These are phyloP conservation scores for Lasiosphaeria hispida DNA, from an alignment of 495 filamentous ascomycete genomes.

Conservation along the genomic window DNA sequence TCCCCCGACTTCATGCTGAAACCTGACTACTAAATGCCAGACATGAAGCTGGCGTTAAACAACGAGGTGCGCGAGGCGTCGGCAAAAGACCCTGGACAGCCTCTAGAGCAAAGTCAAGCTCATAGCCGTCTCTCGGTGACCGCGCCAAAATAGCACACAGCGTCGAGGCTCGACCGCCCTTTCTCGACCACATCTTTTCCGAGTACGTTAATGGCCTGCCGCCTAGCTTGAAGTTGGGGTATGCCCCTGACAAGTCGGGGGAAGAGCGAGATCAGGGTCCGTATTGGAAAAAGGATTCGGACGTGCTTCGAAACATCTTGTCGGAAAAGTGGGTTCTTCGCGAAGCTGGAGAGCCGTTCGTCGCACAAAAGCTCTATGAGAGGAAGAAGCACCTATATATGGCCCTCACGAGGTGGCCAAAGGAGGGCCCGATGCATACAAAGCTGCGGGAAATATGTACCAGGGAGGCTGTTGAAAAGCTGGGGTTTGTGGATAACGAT, in stretches of 20 bases:
- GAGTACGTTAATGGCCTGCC: constrained; percentile 49
- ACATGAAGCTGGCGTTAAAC: constrained; percentile 13
- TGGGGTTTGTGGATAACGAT: constrained; percentile 43
- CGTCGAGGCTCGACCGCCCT: constrained; percentile 48
- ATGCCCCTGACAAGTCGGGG: constrained; percentile 19
- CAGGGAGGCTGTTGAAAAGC: constrained; percentile 37
- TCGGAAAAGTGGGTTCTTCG: constrained; percentile 51
- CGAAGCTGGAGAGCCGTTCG: constrained; percentile 46
- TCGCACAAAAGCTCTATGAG: constrained; percentile 50
- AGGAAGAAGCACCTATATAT: constrained; percentile 46
- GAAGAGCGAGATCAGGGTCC: background rate
- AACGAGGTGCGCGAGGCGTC: constrained; percentile 8
- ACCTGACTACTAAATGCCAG: constrained; percentile 39
- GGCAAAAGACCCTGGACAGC: background rate
- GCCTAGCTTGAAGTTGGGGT: constrained; percentile 46
- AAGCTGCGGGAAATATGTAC: constrained; percentile 35
- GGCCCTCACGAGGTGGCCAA: constrained; percentile 29
- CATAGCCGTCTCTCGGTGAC: constrained; percentile 37
- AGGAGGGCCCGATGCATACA: constrained; percentile 38
- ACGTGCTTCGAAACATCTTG: constrained; percentile 13
- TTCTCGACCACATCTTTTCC: constrained; percentile 51
- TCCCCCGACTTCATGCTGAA: constrained; percentile 44
- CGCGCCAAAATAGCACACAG: constrained; percentile 52
- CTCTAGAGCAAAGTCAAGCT: background rate
- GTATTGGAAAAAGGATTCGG: background rate